Conservation (phyloP, 2,329 filamentous ascomycete species). For the Fusarium albidum region DNA sequence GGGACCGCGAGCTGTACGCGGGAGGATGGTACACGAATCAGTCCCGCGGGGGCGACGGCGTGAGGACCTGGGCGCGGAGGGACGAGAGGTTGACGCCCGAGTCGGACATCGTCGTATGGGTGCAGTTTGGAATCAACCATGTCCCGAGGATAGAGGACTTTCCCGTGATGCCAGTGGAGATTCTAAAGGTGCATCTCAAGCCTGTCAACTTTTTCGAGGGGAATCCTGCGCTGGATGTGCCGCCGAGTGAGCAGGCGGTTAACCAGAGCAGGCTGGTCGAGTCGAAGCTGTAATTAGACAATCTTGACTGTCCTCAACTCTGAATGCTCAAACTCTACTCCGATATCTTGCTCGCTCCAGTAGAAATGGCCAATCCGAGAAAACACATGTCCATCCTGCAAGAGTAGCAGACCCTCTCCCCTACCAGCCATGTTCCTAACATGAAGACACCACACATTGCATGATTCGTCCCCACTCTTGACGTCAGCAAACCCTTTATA, state of each 20-base stretch:
- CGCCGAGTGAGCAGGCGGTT: slow-evolving; percentile 34
- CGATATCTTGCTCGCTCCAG: neutral
- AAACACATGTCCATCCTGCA: neutral
- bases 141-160: slow-evolving; percentile 60
- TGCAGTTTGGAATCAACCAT: slow-evolving; percentile 58
- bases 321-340: neutral
- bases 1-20: slow-evolving; percentile 59
- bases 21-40: slow-evolving; percentile 62
- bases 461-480: neutral
- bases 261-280: slow-evolving; percentile 30
- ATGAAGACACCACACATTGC: neutral
- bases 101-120: slow-evolving; percentile 66
- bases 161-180: slow-evolving; percentile 52
- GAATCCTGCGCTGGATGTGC: slow-evolving; percentile 58
- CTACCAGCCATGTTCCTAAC: neutral
- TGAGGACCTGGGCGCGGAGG: slow-evolving; percentile 49
- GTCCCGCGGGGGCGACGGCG: slow-evolving; percentile 42
- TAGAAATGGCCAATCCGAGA: neutral
- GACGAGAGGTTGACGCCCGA: slow-evolving; percentile 70
- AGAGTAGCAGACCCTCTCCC: neutral
- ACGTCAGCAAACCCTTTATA: neutral
- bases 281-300: neutral
- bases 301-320: neutral
- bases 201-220: slow-evolving; percentile 58
- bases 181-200: slow-evolving; percentile 33